phyloP scores from a whole-genome alignment of 2,329 filamentous ascomycete genomes.

The Fusarium sp. region DNA sequence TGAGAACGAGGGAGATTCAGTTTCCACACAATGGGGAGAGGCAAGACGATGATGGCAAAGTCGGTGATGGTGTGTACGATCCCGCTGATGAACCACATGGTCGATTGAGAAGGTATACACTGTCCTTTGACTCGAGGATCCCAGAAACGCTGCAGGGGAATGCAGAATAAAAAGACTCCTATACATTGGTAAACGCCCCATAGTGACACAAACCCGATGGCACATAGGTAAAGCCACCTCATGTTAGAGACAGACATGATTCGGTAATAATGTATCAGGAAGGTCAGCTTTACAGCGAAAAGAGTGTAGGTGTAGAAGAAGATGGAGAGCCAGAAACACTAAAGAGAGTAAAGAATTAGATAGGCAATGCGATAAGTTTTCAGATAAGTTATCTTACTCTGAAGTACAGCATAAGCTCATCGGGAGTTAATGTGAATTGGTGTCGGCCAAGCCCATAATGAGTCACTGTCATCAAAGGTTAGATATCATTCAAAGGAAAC shows the following conservation, averaged over 20 bases:
- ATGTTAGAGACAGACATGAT: slow-evolving; percentile 26
- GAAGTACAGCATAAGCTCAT: background rate
- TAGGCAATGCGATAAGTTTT: fast-evolving
- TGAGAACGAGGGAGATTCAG: slow-evolving; percentile 12
- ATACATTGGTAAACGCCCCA: slow-evolving; percentile 1
- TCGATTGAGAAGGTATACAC: background rate
- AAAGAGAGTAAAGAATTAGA: fast-evolving
- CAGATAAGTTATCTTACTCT: background rate
- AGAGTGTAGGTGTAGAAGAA: slow-evolving; percentile 21
- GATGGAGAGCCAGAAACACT: slow-evolving; percentile 38
- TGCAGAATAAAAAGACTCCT: background rate
- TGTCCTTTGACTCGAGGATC: slow-evolving; percentile 10
- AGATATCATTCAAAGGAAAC: background rate
- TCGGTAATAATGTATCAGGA: slow-evolving; percentile 34
- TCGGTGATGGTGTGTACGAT: slow-evolving; percentile 28
- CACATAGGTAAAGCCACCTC: background rate
- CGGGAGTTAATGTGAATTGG: slow-evolving; percentile 1
- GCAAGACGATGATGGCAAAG: slow-evolving; percentile 22
- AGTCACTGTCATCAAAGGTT: slow-evolving; percentile 23
- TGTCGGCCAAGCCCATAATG: slow-evolving; percentile 32
- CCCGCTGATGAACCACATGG: slow-evolving; percentile 17
- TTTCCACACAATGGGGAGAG: slow-evolving; percentile 29
- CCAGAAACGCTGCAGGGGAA: slow-evolving; percentile 24
- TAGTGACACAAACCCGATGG: background rate
- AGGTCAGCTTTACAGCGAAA: slow-evolving; percentile 20